Base-by-base conservation (phyloP, 2,329 filamentous ascomycete species). In the Fusarium globosum region DNA sequence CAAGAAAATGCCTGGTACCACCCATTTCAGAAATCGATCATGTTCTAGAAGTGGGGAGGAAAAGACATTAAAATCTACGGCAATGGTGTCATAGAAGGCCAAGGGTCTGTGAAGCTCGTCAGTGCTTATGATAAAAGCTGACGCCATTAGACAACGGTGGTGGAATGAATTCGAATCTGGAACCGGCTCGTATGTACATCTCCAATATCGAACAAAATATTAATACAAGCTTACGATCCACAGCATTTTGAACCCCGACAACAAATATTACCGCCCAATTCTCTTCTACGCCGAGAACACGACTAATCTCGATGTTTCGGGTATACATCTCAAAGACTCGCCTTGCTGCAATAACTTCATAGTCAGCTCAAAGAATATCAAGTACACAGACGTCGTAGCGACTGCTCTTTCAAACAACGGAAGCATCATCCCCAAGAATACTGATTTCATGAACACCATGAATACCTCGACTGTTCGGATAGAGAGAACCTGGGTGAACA, bases 261-360 rank as follows among this genome's bases (percentile, higher is more conserved):
- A 91, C 75, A 84, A 82, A 5, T 91, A 88, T 73, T 85, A 88
- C 38, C 86, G 89, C 0, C 89, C 89, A 0, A 88, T 90, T 35
- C 83, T 91, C 6, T 91, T 91, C 80, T 83, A 90, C 42, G 89
- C 88, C 0, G 88, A 91, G 77, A 90, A 91, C 53, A 86, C 88
- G 1, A 91, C 88, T 9, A 87, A 89, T 28, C 78, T 91, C 6
- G 84, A 84, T 7, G 84, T 91, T 10, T 85, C 87, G 41, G 89
- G 89, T 2, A 89, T 91, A 60, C 86, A 87, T 21, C 85, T 90
- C 73, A 86, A 89, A 67, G 88, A 90, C 78, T 90, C 88, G 1
- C 89, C 89, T 3, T 90, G 88, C 82, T 91, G 89, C 89, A 90
- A 87, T 5, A 91, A 89, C 76, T 91, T 91, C 73, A 82, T 91